Evolutionary conservation across 2,329 filamentous ascomycete species (phyloP), one percentile per base, ranked within the genome.

Genomic region (Pyrenochaeta sp.): DNA sequence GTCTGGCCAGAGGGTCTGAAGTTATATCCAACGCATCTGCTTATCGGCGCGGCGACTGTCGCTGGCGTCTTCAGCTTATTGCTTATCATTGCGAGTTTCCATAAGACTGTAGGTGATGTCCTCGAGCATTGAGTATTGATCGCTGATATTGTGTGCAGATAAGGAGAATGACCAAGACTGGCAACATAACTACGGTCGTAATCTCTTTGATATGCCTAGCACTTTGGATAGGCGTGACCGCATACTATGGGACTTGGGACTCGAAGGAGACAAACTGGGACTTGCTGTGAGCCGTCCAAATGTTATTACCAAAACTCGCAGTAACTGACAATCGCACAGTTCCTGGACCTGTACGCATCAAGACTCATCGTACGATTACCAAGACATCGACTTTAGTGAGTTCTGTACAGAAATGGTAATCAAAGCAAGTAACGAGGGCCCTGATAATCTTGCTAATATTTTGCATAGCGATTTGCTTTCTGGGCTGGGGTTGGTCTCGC

Each of bases 211-310:
- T 65, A 13, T 66, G 65, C 22, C 58, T 68, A 2, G 50, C 37
- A 3, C 27, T 66, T 8, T 68, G 65, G 65, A 43, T 64, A 1
- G 53, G 50, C 1, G 61, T 64, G n/a, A 66, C 60, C 5, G 58
- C 43, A 27, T 68, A 66, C 36, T 68, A 66, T 42, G 64, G 55
- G n/a, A 62, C 65, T 2, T 68, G 64, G 61, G 65, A 68, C 34
- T 63, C 58, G 1, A 56, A 48, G 9, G 56, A 68, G 52, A 65
- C 65, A 4, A 61, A 62, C n/a, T 68, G 62, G 56, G 65, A 68
- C 46, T 32, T 68, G 25, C 52, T 68, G 57, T 65, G 34, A 48
- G 59, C n/a, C 28, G 5, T 12, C 15, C 5, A 12, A 27, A 13
- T n/a, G 39, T 8, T 8, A 9, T 19, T n/a, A 10, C 6, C 2